Percentiles rank a stretch among this genome's conserved stretches.
Conservation (phyloP, 106 monocot species). For the Phalaenopsis equestris region DNA sequence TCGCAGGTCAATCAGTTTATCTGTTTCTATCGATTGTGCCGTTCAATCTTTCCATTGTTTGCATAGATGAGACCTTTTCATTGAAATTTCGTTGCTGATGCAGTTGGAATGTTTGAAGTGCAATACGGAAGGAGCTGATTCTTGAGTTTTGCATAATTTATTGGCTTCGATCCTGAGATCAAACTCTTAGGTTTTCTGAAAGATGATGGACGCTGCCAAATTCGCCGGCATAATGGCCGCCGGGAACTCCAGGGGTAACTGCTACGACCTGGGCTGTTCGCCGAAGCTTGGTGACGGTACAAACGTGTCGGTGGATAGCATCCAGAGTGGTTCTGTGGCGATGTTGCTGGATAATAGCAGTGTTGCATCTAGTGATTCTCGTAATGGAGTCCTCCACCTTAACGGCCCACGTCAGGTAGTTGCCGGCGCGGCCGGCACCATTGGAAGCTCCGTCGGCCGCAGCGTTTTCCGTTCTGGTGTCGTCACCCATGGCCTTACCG, state of each 20-base stretch:
- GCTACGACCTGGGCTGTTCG: conserved; percentile 20
- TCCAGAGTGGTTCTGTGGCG: conserved; percentile 16
- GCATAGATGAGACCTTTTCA: not conserved
- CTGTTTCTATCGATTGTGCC: not conserved
- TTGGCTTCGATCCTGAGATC: not conserved
- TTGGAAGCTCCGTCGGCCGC: conserved; percentile 11
- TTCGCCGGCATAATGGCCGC: conserved; percentile 20
- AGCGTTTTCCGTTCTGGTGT: conserved; percentile 17
- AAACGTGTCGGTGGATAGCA: conserved; percentile 31
- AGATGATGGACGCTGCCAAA: conserved; percentile 28
- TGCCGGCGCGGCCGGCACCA: not conserved
- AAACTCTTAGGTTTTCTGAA: not conserved
- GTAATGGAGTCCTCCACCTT: conserved; percentile 11
- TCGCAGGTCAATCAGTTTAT: not conserved
- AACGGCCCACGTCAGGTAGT: not conserved
- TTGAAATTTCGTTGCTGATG: not conserved
- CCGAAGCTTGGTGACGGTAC: conserved; percentile 27
- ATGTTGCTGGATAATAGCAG: conserved; percentile 36
- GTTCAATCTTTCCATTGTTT: not conserved
- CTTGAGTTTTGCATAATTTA: not conserved
- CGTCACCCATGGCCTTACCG: conserved; percentile 5
- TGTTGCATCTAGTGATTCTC: conserved; percentile 22
- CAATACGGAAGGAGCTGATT: not conserved
- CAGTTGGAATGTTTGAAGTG: not conserved
- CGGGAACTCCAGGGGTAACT: conserved; percentile 6